These are phyloP conservation scores for Brasenia schreberi DNA, from an alignment of 164 flowering plant species.

Conservation along the genomic window DNA sequence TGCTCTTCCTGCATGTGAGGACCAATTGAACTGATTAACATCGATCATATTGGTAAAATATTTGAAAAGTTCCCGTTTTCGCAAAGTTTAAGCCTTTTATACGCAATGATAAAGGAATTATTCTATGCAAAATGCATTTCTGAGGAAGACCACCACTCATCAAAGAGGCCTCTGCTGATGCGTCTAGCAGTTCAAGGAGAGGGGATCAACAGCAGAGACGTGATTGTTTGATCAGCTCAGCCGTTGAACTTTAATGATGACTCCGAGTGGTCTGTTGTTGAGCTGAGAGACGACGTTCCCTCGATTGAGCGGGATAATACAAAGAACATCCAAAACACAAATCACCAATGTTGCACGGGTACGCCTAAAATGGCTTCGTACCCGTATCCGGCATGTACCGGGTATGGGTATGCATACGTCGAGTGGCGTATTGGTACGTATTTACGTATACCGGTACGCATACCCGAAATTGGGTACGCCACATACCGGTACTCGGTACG, in stretches of 20 bases:
- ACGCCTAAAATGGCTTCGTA: too few relatives aligned
- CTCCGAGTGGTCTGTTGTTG: slow-evolving; percentile 70
- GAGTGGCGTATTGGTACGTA: too few relatives aligned
- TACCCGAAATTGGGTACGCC: too few relatives aligned
- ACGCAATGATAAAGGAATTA: slow-evolving; percentile 39
- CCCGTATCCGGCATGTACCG: too few relatives aligned
- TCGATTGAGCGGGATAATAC: slow-evolving; percentile 12
- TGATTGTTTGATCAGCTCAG: slow-evolving; percentile 23
- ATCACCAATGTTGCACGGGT: slow-evolving; percentile 31
- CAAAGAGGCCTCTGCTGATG: slow-evolving; percentile 78
- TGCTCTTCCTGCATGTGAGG: slow-evolving; percentile 79
- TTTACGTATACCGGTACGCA: too few relatives aligned
- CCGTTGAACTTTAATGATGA: slow-evolving; percentile 33
- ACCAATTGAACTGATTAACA: not conserved
- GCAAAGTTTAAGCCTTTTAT: not conserved
- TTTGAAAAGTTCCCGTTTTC: not conserved
- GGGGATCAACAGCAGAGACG: slow-evolving; percentile 53
- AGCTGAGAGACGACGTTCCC: slow-evolving; percentile 46
- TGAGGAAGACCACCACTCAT: slow-evolving; percentile 70
- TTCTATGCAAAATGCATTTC: slow-evolving; percentile 79
- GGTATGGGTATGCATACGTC: too few relatives aligned
- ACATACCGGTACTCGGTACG: too few relatives aligned
- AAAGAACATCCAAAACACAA: slow-evolving; percentile 30
- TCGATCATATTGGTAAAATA: not conserved
- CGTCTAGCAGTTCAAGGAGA: slow-evolving; percentile 88